Evolutionary conservation across 441 rosid genomes (phyloP).

Genomic region (Geranium incanum): DNA sequence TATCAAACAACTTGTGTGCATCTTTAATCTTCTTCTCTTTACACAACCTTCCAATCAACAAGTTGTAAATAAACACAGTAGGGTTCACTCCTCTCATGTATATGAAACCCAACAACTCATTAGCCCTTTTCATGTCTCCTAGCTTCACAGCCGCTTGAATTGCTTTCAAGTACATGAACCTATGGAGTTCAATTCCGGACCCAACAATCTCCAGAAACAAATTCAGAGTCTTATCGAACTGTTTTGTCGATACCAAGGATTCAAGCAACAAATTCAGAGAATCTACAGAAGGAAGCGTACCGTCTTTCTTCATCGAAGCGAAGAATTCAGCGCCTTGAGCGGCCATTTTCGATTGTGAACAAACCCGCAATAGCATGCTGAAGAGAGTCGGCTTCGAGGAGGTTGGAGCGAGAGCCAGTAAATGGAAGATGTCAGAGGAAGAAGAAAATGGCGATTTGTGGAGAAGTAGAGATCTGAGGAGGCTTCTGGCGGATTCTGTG

Average conservation of each 20-base stretch:
- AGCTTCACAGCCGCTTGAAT: constrained; percentile 22
- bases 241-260: constrained; percentile 33
- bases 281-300: constrained; percentile 38
- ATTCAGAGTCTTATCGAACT: constrained; percentile 27
- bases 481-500: not conserved
- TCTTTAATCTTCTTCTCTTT: constrained; percentile 44
- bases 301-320: constrained; percentile 33
- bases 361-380: not conserved
- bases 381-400: not conserved
- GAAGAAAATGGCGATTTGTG: not conserved
- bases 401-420: not conserved
- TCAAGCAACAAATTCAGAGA: constrained; percentile 40
- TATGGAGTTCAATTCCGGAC: not conserved
- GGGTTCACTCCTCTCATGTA: constrained; percentile 37
- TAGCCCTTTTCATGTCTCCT: constrained; percentile 45
- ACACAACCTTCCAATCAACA: constrained; percentile 50
- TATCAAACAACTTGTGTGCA: constrained; percentile 60
- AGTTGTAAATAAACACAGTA: constrained; percentile 52
- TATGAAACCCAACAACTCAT: constrained; percentile 46
- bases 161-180: not conserved
- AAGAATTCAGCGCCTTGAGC: constrained; percentile 35
- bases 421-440: not conserved
- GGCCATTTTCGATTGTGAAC: not conserved
- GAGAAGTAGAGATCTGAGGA: not conserved
- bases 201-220: not conserved